phyloP scores from a whole-genome alignment of 108 stramenopile species.

The Pinguiococcus pyrenoidosus region DNA sequence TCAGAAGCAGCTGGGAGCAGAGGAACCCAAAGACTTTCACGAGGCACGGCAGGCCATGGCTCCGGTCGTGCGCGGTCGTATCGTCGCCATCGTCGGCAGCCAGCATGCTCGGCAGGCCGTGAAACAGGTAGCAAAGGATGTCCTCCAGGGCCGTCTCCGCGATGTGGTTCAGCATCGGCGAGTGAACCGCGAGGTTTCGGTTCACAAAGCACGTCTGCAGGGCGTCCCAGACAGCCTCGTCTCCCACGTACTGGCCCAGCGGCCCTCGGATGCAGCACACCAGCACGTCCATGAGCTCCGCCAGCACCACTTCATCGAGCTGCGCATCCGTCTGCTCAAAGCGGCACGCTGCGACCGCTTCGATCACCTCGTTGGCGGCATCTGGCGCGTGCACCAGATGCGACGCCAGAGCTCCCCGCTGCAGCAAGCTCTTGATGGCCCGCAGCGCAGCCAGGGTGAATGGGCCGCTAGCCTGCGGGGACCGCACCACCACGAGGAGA shows the following conservation, averaged over 20 bases:
- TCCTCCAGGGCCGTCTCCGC: constrained; percentile 1
- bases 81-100: background rate
- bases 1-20: constrained; percentile 11
- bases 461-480: constrained; percentile 12
- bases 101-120: background rate
- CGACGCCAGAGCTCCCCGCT: constrained; percentile 1
- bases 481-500: constrained; percentile 14
- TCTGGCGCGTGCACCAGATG: constrained; percentile 5
- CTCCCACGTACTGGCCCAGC: constrained; percentile 4
- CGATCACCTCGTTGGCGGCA: constrained; percentile 12
- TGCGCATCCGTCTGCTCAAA: constrained; percentile 18
- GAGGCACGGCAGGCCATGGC: constrained; percentile 2
- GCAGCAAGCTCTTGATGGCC: constrained; percentile 4
- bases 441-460: constrained; percentile 13
- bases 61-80: too few relatives aligned
- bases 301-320: constrained; percentile 16
- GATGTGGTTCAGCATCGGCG: constrained; percentile 4
- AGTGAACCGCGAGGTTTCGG: constrained; percentile 2
- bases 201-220: constrained; percentile 22
- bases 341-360: constrained; percentile 8
- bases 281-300: constrained; percentile 12
- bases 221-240: constrained; percentile 13
- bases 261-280: constrained; percentile 6
- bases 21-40: constrained; percentile 16
- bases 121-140: constrained; percentile 4